phyloP scores from a whole-genome alignment of 495 filamentous ascomycete species.

The Amniculicola lignicola region DNA sequence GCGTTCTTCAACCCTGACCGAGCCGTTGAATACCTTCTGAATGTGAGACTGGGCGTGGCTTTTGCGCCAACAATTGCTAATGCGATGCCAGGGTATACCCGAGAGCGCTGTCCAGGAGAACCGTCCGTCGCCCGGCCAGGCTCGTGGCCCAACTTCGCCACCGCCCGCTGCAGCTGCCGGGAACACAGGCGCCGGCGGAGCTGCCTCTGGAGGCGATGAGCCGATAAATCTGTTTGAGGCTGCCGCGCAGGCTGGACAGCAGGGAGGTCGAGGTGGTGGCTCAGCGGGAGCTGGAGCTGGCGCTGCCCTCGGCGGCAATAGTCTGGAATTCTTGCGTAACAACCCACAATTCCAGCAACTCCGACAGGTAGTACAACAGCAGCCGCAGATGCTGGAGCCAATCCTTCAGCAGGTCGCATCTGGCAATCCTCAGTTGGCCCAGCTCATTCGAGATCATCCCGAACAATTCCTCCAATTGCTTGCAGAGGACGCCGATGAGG shows the following conservation, averaged over 20 bases:
- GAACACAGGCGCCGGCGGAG: slow-evolving; percentile 32
- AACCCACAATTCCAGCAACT: slow-evolving; percentile 98
- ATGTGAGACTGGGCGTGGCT: slow-evolving; percentile 54
- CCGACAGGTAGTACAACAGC: slow-evolving; percentile 92
- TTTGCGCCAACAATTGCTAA: slow-evolving; percentile 15
- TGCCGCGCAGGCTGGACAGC: slow-evolving; percentile 69
- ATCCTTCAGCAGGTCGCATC: slow-evolving; percentile 95
- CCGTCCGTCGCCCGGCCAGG: slow-evolving; percentile 42
- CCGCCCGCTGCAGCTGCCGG: slow-evolving; percentile 30
- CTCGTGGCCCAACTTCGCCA: slow-evolving; percentile 37
- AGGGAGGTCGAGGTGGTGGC: slow-evolving; percentile 50
- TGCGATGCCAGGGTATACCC: slow-evolving; percentile 70
- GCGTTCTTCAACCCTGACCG: slow-evolving; percentile 96
- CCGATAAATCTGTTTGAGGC: slow-evolving; percentile 92
- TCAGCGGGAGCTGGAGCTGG: slow-evolving; percentile 47
- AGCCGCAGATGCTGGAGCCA: slow-evolving; percentile 96
- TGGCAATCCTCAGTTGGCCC: slow-evolving; percentile 90
- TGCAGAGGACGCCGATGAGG: slow-evolving; percentile 68
- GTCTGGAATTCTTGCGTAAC: slow-evolving; percentile 90
- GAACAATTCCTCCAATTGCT: slow-evolving; percentile 88
- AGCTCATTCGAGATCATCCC: slow-evolving; percentile 82
- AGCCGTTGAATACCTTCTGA: slow-evolving; percentile 92
- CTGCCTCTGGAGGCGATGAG: slow-evolving; percentile 58
- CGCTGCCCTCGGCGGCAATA: slow-evolving; percentile 61
- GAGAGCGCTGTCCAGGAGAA: slow-evolving; percentile 69